Evolutionary conservation across 768 basidiomycete species (phyloP).

Genomic region (Amanita muscaria): DNA sequence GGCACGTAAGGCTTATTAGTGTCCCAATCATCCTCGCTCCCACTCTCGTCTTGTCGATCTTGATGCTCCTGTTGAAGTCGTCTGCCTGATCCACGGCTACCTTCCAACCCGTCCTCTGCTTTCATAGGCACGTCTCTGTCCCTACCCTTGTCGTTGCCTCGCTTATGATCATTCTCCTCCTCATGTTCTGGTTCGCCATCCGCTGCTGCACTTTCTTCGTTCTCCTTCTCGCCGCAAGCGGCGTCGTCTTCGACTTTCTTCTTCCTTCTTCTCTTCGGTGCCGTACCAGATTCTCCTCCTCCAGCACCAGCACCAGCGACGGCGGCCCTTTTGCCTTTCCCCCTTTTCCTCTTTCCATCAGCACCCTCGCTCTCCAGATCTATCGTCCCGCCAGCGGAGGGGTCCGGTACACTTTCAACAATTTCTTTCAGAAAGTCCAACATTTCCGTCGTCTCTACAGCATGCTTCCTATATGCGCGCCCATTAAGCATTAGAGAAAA

Average conservation of each 20-base stretch:
- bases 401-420: constrained; percentile 79
- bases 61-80: constrained; percentile 15
- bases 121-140: constrained; percentile 22
- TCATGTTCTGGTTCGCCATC: constrained; percentile 19
- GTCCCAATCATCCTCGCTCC: constrained; percentile 33
- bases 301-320: no score
- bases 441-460: constrained; percentile 78
- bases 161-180: constrained; percentile 14
- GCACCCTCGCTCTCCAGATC: constrained; percentile 56
- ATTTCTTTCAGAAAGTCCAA: constrained; percentile 94
- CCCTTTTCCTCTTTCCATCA: constrained; percentile 52
- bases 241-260: constrained; percentile 33
- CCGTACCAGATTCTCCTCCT: constrained; percentile 18
- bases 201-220: background rate
- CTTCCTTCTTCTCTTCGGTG: constrained; percentile 42
- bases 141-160: background rate
- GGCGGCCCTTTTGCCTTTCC: constrained; percentile 43
- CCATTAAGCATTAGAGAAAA: no score
- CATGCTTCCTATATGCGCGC: constrained; percentile 64
- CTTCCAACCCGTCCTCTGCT: no score
- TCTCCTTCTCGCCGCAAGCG: constrained; percentile 26
- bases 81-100: constrained; percentile 13
- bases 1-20: constrained; percentile 38
- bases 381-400: constrained; percentile 73
- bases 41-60: constrained; percentile 26